A percentile compares a stretch with the other conserved stretches of the same genome.
Conservation (phyloP, 805 yeast genomes). For the Monosporozyma servazzii region DNA sequence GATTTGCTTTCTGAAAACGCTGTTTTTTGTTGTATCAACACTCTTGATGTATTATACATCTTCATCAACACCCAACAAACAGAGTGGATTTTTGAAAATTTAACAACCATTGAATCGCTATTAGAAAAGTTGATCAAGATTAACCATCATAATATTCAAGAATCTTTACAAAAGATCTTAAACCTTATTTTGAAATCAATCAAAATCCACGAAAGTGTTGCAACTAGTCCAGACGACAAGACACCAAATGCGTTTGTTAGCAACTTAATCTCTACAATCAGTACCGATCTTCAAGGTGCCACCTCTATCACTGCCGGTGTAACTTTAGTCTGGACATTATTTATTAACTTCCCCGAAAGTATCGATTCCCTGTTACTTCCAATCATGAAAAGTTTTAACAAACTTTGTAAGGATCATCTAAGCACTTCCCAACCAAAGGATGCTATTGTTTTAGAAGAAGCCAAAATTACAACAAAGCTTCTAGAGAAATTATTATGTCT, state of each 20-base stretch:
- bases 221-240: conserved; percentile 39
- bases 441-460: conserved; percentile 50
- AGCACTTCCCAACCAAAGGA: conserved; percentile 39
- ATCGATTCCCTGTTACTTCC: conserved; percentile 68
- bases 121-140: conserved; percentile 75
- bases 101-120: conserved; percentile 59
- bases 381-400: conserved; percentile 80
- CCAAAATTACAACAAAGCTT: conserved; percentile 67
- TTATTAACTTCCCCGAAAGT: conserved; percentile 60
- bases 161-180: conserved; percentile 67
- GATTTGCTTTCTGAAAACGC: conserved; percentile 63
- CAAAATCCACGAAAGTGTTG: conserved; percentile 43
- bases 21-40: conserved; percentile 76
- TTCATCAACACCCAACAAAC: conserved; percentile 69
- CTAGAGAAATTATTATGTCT: conserved; percentile 69
- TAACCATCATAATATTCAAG: conserved; percentile 80
- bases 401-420: conserved; percentile 80
- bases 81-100: conserved; percentile 69
- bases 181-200: conserved; percentile 61
- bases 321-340: conserved; percentile 72
- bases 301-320: conserved; percentile 83
- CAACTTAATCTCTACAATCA: conserved; percentile 55
- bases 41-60: conserved; percentile 79
- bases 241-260: conserved; percentile 48
- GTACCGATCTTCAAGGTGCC: conserved; percentile 66